Percentiles rank a stretch among this genome's conserved stretches.
Evolutionary conservation across 139 green algal species (phyloP).

Genomic region (Pleodorina starrii): DNA sequence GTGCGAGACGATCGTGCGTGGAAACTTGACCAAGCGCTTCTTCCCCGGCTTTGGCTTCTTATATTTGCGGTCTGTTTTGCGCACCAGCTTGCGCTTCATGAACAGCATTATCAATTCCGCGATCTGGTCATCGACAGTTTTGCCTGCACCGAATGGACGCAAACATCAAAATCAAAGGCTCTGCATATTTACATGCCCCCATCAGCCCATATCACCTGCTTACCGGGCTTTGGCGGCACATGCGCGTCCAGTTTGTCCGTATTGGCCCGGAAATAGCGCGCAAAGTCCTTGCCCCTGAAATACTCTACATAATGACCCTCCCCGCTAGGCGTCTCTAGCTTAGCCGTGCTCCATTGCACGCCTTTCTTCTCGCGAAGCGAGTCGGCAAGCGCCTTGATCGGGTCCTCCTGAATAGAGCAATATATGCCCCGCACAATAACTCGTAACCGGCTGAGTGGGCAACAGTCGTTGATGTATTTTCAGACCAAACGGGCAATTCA

Average conservation of each 20-base stretch:
- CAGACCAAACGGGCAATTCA: too few relatives aligned
- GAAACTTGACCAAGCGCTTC: constrained; percentile 65
- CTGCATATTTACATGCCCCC: not conserved
- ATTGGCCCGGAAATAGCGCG: constrained; percentile 47
- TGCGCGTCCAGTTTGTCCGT: constrained; percentile 54
- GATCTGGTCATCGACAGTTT: constrained; percentile 53
- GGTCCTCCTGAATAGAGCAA: constrained; percentile 25
- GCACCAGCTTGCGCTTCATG: constrained; percentile 42
- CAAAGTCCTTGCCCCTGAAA: constrained; percentile 63
- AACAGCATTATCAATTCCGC: constrained; percentile 52
- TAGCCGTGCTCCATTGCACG: constrained; percentile 46
- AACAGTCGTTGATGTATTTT: too few relatives aligned
- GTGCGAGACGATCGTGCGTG: constrained; percentile 51
- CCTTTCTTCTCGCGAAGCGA: constrained; percentile 59
- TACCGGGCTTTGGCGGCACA: constrained; percentile 47
- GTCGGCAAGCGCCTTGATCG: constrained; percentile 50
- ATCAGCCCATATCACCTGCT: not conserved
- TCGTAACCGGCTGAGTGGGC: too few relatives aligned
- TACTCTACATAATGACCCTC: constrained; percentile 52
- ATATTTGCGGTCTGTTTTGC: constrained; percentile 61
- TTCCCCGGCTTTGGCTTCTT: constrained; percentile 65
- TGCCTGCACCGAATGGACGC: constrained; percentile 2
- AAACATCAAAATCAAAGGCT: not conserved
- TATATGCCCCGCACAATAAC: too few relatives aligned
- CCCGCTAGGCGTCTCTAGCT: constrained; percentile 48